Percentiles rank a stretch among this genome's conserved stretches.
Conservation (phyloP, 345 rosid species). For the Salix dunnii region DNA sequence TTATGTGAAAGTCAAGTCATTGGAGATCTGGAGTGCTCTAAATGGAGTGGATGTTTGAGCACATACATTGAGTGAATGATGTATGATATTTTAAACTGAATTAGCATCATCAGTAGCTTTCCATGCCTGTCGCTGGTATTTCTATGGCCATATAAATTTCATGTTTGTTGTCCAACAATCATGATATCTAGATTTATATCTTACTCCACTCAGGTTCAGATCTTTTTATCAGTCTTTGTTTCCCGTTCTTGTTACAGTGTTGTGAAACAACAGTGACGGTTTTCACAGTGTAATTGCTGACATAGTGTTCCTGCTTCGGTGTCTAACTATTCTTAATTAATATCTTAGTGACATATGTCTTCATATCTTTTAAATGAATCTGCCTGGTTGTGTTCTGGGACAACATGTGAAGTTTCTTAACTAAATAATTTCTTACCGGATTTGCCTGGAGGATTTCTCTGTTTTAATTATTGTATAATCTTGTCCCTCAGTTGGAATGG, state of each 20-base stretch:
- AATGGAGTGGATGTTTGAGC: conserved; percentile 9
- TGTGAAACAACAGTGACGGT: not conserved
- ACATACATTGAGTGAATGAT: not conserved
- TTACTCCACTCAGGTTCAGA: not conserved
- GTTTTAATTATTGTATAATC: conserved; percentile 3
- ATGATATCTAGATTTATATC: not conserved
- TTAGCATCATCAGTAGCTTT: not conserved
- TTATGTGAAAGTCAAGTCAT: conserved; percentile 2
- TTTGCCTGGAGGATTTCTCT: not conserved
- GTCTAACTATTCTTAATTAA: not conserved
- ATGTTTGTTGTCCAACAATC: not conserved
- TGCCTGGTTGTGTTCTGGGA: not conserved
- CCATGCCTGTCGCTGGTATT: not conserved
- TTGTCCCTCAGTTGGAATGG: conserved; percentile 21
- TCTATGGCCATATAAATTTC: not conserved
- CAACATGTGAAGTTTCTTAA: not conserved
- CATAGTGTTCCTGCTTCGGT: not conserved
- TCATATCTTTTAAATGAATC: not conserved
- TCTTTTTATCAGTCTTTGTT: not conserved
- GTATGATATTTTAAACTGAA: not conserved
- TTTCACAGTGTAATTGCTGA: not conserved
- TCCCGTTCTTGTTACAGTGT: not conserved
- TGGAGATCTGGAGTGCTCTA: not conserved
- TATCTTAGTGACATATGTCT: not conserved
- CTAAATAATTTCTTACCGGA: not conserved